Conservation (phyloP, 2,329 filamentous ascomycete species). For the Exutisphaerella laricina region DNA sequence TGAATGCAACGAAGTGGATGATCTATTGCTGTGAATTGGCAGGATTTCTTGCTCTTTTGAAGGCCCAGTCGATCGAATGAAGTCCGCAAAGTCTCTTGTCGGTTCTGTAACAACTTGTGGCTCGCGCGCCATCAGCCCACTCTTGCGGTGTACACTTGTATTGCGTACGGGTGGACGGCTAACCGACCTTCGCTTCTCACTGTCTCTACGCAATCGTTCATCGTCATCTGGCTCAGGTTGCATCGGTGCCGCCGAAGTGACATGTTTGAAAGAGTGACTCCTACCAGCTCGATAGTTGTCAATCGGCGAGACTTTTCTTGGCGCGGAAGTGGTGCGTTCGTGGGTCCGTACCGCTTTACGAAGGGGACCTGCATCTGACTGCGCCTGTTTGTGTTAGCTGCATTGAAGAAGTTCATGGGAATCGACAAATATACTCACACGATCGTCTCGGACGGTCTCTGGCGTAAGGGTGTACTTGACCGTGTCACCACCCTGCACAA, state of each 20-base stretch:
- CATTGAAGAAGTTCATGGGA: too few species aligned
- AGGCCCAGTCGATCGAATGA: conserved; percentile 80
- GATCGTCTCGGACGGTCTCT: conserved; percentile 41
- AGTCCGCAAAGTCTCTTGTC: conserved; percentile 77
- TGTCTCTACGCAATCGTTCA: conserved; percentile 11
- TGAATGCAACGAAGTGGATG: conserved; percentile 24
- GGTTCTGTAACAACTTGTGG: conserved; percentile 66
- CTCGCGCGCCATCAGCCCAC: conserved; percentile 57
- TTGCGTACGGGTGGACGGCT: conserved; percentile 31
- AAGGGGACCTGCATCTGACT: conserved; percentile 9
- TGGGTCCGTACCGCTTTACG: conserved; percentile 12
- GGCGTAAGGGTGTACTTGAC: conserved; percentile 49
- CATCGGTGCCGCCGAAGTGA: conserved; percentile 14
- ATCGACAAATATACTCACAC: conserved; percentile 40
- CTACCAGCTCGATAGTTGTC: conserved; percentile 18
- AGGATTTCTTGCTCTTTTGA: conserved; percentile 24
- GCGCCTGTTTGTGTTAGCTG: too few species aligned
- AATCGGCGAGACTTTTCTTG: conserved; percentile 10
- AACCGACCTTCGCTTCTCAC: conserved; percentile 27
- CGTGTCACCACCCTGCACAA: conserved; percentile 44
- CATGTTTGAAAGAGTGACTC: conserved; percentile 20
- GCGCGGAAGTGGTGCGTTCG: conserved; percentile 10
- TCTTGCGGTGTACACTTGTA: conserved; percentile 27
- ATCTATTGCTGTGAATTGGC: conserved; percentile 21
- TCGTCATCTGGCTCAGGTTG: conserved; percentile 13